Percentiles rank a stretch among this genome's conserved stretches.
Evolutionary conservation across 306 rosid genomes (phyloP).

Genomic region (Echinosophora koreensis): DNA sequence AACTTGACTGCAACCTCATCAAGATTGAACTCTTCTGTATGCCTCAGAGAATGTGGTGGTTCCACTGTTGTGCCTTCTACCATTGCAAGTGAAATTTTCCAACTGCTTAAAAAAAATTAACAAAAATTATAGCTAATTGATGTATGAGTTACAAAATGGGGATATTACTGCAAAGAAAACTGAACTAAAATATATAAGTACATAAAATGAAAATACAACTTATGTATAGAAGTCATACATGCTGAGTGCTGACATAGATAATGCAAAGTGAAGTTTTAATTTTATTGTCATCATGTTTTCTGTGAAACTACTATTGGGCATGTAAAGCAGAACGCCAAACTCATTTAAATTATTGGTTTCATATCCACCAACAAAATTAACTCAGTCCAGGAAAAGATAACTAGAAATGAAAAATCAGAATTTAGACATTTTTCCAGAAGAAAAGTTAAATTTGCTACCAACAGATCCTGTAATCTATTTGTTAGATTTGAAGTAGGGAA

Average conservation of each 20-base stretch:
- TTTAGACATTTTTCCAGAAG: neutral
- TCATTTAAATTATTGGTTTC: neutral
- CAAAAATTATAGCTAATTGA: neutral
- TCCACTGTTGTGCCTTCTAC: conserved; percentile 64
- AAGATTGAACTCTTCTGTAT: conserved; percentile 59
- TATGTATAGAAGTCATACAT: neutral
- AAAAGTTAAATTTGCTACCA: neutral
- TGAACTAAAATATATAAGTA: conserved; percentile 1
- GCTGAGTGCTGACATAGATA: conserved; percentile 6
- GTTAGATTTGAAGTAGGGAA: neutral
- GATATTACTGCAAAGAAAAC: neutral
- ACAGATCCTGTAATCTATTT: conserved; percentile 7
- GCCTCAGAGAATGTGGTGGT: conserved; percentile 74
- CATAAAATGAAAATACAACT: neutral
- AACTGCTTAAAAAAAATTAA: conserved; percentile 60
- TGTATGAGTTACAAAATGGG: neutral
- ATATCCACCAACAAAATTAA: neutral
- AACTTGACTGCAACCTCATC: conserved; percentile 69
- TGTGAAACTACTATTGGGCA: neutral
- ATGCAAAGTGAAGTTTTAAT: conserved; percentile 4
- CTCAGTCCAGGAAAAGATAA: neutral
- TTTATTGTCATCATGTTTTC: conserved; percentile 5
- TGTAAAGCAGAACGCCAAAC: neutral
- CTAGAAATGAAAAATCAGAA: neutral
- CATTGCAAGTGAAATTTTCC: conserved; percentile 74